Base-by-base conservation (phyloP, 2,329 filamentous ascomycete species). In the Cytospora chrysosperma region DNA sequence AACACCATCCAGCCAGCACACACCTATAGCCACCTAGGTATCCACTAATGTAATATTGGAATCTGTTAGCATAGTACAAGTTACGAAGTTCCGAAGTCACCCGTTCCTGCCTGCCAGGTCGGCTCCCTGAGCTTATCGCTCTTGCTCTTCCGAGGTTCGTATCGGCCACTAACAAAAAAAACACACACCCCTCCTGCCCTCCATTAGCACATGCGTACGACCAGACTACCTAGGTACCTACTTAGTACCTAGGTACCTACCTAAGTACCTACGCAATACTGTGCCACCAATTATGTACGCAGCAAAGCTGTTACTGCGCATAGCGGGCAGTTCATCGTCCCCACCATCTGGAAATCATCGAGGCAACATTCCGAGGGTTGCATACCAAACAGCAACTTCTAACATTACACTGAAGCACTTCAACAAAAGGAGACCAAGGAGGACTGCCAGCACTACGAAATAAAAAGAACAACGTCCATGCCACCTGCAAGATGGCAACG, bases 401-500 rank as follows among this genome's bases (percentile, higher is more conserved):
- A n/a, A n/a, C n/a, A n/a, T n/a, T n/a, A n/a, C n/a, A n/a, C n/a
- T n/a, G n/a, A 19, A 19, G 17, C 17, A 40, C 17, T 24, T 49
- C 40, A 21, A 26, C 13, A 15, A 26, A 26, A 61, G 47, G 7
- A 34, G 12, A 15, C 32, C 10, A 27, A 52, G 24, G 27, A 40
- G 21, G 19, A 28, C 17, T 15, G 37, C 19, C 17, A 28, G 2
- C 27, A 55, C 13, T 7, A 4, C 13, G n/a, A 40, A 19, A 17
- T 47, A 40, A 24, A n/a, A 58, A 30, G 9, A 6, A 24, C 1
- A 19, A 47, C 37, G 3, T n/a, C 32, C 27, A 56, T 55, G 30
- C 57, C 54, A 50, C 26, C 37, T 17, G 27, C 59, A 68, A 51
- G n/a, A 73, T 75, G 73, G 70, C 74, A n/a, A 72, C 72, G 12